Percentiles rank a stretch among this genome's conserved stretches.
These are phyloP conservation scores for Sugiyamaella japonica DNA, from an alignment of 1,139 yeast genomes.

Conservation along the genomic window DNA sequence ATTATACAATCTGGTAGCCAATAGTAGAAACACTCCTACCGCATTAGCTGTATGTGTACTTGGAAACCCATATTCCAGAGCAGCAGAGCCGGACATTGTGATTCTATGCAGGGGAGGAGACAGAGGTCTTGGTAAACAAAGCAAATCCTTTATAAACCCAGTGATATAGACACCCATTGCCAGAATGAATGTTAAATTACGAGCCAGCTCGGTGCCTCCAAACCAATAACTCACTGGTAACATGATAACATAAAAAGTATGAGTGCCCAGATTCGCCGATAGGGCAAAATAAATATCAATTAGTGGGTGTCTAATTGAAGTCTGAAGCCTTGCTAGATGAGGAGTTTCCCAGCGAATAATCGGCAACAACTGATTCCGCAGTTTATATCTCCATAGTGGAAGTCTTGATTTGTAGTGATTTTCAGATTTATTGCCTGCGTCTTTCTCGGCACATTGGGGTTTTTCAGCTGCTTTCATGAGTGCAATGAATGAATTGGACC, in stretches of 20 bases:
- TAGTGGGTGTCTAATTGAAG: slow-evolving; percentile 48
- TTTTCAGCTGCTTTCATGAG: slow-evolving; percentile 34
- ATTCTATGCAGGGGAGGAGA: slow-evolving; percentile 91
- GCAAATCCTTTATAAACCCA: slow-evolving; percentile 77
- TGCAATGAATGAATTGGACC: slow-evolving; percentile 33
- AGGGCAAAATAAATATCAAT: slow-evolving; percentile 81
- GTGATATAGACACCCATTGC: slow-evolving; percentile 83
- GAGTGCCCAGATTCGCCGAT: slow-evolving; percentile 89
- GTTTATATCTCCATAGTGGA: slow-evolving; percentile 56
- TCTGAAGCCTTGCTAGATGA: slow-evolving; percentile 59
- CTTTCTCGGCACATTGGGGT: slow-evolving; percentile 41
- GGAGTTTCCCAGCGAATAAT: slow-evolving; percentile 68
- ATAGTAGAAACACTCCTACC: slow-evolving; percentile 64
- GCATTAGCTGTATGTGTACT: slow-evolving; percentile 94
- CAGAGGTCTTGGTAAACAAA: slow-evolving; percentile 88
- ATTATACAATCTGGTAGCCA: slow-evolving; percentile 37
- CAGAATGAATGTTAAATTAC: slow-evolving; percentile 68
- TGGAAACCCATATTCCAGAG: slow-evolving; percentile 94
- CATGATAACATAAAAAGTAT: slow-evolving; percentile 87
- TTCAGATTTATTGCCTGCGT: slow-evolving; percentile 71
- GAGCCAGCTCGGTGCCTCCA: slow-evolving; percentile 59
- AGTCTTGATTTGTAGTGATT: slow-evolving; percentile 64
- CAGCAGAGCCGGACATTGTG: slow-evolving; percentile 84
- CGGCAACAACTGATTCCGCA: slow-evolving; percentile 60
- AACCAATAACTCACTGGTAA: slow-evolving; percentile 86